Evolutionary conservation across 768 basidiomycete species (phyloP).

Genomic region (Tulasnella sp.): DNA sequence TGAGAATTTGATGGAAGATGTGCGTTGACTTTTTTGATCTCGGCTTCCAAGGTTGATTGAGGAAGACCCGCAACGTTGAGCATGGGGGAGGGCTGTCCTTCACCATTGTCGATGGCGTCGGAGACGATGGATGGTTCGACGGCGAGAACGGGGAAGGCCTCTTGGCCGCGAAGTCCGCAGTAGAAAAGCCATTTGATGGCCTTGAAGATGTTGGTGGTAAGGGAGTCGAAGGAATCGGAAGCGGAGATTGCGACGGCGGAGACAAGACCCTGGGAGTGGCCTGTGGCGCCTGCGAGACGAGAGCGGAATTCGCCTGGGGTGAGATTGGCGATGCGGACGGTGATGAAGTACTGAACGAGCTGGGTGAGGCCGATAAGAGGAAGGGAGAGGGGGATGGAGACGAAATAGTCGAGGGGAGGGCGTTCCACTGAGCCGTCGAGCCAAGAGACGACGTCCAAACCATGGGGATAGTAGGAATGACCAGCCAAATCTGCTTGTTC

Average conservation of each 20-base stretch:
- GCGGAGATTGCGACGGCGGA: conserved; percentile 87
- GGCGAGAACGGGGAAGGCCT: conserved; percentile 88
- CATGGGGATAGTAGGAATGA: conserved; percentile 64
- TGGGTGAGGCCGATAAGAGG: conserved; percentile 96
- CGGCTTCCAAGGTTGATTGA: conserved; percentile 69
- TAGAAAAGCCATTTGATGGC: conserved; percentile 91
- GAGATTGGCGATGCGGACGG: conserved; percentile 68
- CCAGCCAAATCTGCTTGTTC: conserved; percentile 47
- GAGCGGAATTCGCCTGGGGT: conserved; percentile 76
- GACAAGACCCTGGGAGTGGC: conserved; percentile 95
- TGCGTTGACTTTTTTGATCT: conserved; percentile 82
- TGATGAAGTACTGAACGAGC: conserved; percentile 84
- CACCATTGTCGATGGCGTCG: conserved; percentile 86
- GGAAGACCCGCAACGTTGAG: conserved; percentile 79
- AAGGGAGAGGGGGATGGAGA: conserved; percentile 88
- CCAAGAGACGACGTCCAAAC: conserved; percentile 82
- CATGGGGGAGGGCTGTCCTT: conserved; percentile 93
- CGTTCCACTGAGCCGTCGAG: conserved; percentile 64
- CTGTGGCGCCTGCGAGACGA: conserved; percentile 80
- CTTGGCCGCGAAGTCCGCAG: conserved; percentile 87
- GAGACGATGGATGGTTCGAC: conserved; percentile 83
- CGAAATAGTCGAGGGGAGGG: conserved; percentile 80
- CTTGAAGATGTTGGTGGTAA: conserved; percentile 70
- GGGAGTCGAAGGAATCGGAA: conserved; percentile 69
- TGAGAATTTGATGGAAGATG: conserved; percentile 76